Percentiles rank a stretch among this genome's conserved stretches.
Evolutionary conservation across 2,329 filamentous ascomycete genomes (phyloP).

Genomic region (Pseudogymnoascus sp.): DNA sequence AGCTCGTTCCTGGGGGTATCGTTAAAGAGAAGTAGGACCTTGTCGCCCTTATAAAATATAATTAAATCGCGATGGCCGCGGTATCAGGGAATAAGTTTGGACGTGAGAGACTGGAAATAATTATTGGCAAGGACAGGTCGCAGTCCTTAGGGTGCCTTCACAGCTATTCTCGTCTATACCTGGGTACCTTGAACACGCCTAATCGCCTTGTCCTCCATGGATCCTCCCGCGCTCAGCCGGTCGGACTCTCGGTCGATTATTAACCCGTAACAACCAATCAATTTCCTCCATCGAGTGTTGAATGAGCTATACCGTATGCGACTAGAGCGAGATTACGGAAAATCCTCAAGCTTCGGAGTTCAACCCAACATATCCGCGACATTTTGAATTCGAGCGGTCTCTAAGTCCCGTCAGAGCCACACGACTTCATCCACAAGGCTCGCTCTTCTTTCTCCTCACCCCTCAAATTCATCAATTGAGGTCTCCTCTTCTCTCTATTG

Average conservation of each 20-base stretch:
- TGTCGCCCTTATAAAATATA: conserved; percentile 4
- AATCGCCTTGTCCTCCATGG: not conserved
- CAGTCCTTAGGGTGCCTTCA: not conserved
- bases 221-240: not conserved
- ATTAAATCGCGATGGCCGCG: conserved; percentile 5
- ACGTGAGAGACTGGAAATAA: not conserved
- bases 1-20: conserved; percentile 29
- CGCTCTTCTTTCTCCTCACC: not conserved
- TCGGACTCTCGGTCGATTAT: not conserved
- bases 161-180: conserved; percentile 1
- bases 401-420: not conserved
- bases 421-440: not conserved
- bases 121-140: conserved; percentile 8
- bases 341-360: conserved; percentile 6
- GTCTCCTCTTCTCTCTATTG: not conserved
- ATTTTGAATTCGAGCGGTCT: conserved; percentile 6
- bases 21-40: conserved; percentile 8
- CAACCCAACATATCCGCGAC: conserved; percentile 9
- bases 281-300: not conserved
- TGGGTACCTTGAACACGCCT: not conserved
- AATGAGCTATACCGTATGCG: not conserved
- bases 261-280: not conserved
- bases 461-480: conserved; percentile 6
- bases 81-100: not conserved
- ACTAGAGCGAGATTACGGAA: conserved; percentile 4